These are phyloP conservation scores for Raddia distichophylla DNA, from an alignment of 176 grass and related monocot species.

Conservation along the genomic window DNA sequence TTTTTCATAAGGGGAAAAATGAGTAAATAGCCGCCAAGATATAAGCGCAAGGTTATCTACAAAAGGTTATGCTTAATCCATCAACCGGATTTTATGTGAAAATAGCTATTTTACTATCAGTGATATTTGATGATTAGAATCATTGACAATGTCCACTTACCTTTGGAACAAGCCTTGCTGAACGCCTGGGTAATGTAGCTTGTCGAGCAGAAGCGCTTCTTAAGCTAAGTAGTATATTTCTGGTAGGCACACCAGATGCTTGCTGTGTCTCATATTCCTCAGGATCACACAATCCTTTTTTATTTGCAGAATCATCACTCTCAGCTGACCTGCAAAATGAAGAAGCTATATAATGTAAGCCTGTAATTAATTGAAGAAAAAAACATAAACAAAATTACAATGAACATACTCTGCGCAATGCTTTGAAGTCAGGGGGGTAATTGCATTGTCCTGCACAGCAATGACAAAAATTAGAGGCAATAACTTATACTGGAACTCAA, in stretches of 20 bases:
- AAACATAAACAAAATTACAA: conserved; percentile 29
- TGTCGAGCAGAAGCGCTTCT: conserved; percentile 66
- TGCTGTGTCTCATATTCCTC: conserved; percentile 43
- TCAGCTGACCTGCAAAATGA: conserved; percentile 54
- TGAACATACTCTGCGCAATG: conserved; percentile 58
- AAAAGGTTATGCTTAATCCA: conserved; percentile 23
- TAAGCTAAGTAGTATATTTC: conserved; percentile 64
- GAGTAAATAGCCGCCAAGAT: conserved; percentile 4
- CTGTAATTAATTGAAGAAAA: conserved; percentile 21
- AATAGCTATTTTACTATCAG: not conserved
- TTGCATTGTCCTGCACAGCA: conserved; percentile 57
- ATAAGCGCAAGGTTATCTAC: conserved; percentile 16
- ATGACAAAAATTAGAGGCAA: conserved; percentile 17
- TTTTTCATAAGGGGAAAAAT: not conserved
- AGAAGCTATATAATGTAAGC: conserved; percentile 43
- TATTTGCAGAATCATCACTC: conserved; percentile 46
- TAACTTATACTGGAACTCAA: conserved; percentile 11
- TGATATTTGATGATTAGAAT: conserved; percentile 14
- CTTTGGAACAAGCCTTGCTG: conserved; percentile 65
- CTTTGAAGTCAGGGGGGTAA: conserved; percentile 45
- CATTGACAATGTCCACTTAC: conserved; percentile 41
- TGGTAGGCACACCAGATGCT: conserved; percentile 52
- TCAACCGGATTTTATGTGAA: conserved; percentile 12
- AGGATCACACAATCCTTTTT: conserved; percentile 34
- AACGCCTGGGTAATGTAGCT: conserved; percentile 58